Base-by-base conservation (phyloP, 306 rosid species). In the Castanea sativa region DNA sequence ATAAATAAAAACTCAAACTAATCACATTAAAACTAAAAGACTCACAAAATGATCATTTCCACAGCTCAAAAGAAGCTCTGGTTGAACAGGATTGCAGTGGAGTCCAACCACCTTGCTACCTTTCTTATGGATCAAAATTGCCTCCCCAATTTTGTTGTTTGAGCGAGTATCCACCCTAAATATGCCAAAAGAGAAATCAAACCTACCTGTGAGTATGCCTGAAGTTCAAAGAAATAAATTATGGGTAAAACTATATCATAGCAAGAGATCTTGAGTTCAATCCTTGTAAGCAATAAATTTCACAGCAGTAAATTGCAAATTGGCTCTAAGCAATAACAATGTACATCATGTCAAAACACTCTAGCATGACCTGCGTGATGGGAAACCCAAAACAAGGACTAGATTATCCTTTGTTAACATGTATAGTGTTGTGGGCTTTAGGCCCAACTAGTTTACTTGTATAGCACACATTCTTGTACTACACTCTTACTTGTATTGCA, bases 21-120 rank as follows among this genome's bases (percentile, higher is more conserved):
- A 55, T 20, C 15, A 6, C 10, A 83, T 57, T 25, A 78, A 69
- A 70, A 41, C 27, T 53, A 69, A 64, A 77, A 57, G 58, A 84
- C 99, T 90, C 89, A 94, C 99, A 9, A 83, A 92, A 87, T 94
- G 97, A 84, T 94, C 97, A 83, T 94, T 92, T 82, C 99, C 99
- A 69, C 97, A 91, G 83, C 92, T 91, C 85, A 94, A 85, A 60
- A 94, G 88, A 69, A 94, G 94, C 76, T 94, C 99, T 5, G 99
- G 99, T 64, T 89, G 97, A 75, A 89, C 78, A 76, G 99, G 99
- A 87, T 94, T 94, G 86, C 97, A 92, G 84, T 94, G 97, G 76
- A 94, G 89, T 73, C 99, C 97, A 57, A 85, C 90, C 73, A 94
- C 97, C 90, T 92, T 94, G 81, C 80, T 89, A 68, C 96, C 95